Base-by-base conservation (phyloP, 1,139 yeast species). In the Magnusiomyces suaveolens region DNA sequence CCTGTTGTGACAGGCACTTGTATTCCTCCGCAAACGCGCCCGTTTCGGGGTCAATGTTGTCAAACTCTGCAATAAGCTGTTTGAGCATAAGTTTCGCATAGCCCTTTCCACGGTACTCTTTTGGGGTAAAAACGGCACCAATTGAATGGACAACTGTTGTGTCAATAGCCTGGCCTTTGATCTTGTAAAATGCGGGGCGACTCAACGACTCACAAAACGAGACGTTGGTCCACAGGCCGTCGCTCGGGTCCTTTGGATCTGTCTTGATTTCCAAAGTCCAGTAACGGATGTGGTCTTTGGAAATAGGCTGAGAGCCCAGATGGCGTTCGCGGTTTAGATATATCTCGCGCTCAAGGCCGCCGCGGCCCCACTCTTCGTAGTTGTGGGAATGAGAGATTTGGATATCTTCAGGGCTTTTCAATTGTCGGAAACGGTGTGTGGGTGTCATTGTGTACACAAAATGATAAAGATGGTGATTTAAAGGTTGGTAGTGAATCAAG, bases 91-190 rank as follows among this genome's bases (percentile, higher is more conserved):
- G 63, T 29, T 70, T 70, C 1, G 87, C 90, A 62, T 80, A 80
- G 1, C 92, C 89, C 60, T 78, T 76, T 21, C 84, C 82, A 55
- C 95, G 75, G 62, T 75, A 69, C 52, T 75, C 72, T 8, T 75
- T 73, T 38, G 79, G 75, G 0, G 90, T 83, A 66, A 72, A 84
- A 0, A 84, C 89, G 16, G 82, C 82, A 21, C 88, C 88, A 56
- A 83, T 71, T 57, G 84, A 78, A 2, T 79, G 79, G 43, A 21
- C 8, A 20, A 75, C 64, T 6, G 79, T 71, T 2, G 59, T 59
- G 20, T 54, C 55, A 47, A 66, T 64, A 53, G 59, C 61, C 49
- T 57, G 52, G 26, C 61, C 68, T 53, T 60, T 60, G 46, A 49
- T 49, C 52, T 64, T 66, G 57, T 62, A 57, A 60, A 72, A 69